Conservation (phyloP, 345 rosid genomes). For the Gossypium turneri region DNA sequence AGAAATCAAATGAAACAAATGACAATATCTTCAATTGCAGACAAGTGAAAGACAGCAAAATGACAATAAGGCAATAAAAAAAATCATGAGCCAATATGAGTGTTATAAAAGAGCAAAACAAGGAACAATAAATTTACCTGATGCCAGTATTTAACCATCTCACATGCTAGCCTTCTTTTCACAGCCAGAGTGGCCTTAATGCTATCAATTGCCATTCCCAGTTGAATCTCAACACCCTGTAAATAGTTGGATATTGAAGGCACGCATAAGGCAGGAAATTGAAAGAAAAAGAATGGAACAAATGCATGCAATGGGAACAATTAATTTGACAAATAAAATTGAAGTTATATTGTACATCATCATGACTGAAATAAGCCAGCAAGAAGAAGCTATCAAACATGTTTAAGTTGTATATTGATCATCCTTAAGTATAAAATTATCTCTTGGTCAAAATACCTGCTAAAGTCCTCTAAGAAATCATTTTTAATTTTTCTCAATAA, state of each 20-base stretch:
- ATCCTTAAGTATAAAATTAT: not conserved
- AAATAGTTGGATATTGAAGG: constrained; percentile 6
- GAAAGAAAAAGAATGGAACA: not conserved
- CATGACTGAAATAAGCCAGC: not conserved
- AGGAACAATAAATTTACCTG: constrained; percentile 30
- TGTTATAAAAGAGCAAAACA: not conserved
- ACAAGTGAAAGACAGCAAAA: not conserved
- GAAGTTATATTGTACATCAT: not conserved
- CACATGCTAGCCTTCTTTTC: constrained; percentile 70
- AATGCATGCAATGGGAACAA: not conserved
- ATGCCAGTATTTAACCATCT: constrained; percentile 66
- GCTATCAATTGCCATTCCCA: constrained; percentile 64
- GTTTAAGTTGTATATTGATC: not conserved
- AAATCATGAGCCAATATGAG: not conserved
- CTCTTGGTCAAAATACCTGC: not conserved
- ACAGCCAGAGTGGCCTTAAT: constrained; percentile 63
- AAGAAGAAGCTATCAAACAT: not conserved
- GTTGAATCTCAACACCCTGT: constrained; percentile 58
- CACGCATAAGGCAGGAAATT: not conserved
- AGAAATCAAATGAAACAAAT: not conserved
- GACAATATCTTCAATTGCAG: not conserved
- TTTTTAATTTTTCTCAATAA: too few species aligned
- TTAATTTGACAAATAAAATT: not conserved
- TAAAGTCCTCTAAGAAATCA: too few species aligned
- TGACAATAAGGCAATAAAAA: not conserved